A percentile compares a stretch with the other conserved stretches of the same genome.
These are phyloP conservation scores for Russula griseocarnosa DNA, from an alignment of 768 basidiomycete species.

Conservation along the genomic window DNA sequence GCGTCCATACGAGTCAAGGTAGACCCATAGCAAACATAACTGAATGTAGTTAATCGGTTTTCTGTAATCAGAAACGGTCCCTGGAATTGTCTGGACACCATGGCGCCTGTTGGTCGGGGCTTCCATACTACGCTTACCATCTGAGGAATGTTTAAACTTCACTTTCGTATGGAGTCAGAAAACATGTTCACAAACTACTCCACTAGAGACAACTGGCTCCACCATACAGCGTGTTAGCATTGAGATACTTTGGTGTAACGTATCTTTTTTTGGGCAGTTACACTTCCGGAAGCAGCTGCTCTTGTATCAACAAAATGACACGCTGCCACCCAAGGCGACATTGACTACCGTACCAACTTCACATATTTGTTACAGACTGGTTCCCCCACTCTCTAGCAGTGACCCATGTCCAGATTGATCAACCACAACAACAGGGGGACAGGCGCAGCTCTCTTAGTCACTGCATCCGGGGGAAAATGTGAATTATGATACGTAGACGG, in stretches of 20 bases:
- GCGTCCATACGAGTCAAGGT: neutral
- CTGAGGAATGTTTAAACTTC: neutral
- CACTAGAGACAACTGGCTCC: neutral
- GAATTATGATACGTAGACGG: conserved; percentile 3
- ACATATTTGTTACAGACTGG: neutral
- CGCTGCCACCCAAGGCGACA: neutral
- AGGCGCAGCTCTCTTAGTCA: neutral
- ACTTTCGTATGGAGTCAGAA: neutral
- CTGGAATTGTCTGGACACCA: neutral
- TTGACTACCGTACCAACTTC: neutral
- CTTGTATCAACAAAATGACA: neutral
- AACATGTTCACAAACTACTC: neutral
- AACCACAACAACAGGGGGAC: neutral
- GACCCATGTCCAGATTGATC: too few relatives aligned
- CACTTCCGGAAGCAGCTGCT: neutral
- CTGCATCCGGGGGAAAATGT: neutral
- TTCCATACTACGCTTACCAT: neutral
- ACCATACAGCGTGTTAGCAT: neutral
- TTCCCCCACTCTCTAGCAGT: neutral
- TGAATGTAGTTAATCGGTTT: neutral
- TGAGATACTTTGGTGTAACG: neutral
- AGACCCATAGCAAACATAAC: neutral
- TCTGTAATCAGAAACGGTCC: neutral
- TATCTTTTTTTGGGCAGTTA: neutral
- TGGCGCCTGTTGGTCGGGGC: neutral